Base-by-base conservation (phyloP, 1,139 yeast genomes). In the Pichia sp. region DNA sequence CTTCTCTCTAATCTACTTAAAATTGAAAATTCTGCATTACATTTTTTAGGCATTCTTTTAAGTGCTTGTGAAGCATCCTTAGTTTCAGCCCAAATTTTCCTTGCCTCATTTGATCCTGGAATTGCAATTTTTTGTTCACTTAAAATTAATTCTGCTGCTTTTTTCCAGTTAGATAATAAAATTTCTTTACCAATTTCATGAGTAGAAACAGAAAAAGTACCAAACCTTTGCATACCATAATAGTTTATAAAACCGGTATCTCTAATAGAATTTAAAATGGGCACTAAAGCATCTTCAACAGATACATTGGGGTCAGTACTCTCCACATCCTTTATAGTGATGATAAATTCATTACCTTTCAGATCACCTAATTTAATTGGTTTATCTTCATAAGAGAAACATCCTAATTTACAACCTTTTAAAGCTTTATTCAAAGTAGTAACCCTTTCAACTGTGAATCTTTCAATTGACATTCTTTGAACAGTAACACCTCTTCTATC, bases 151-250 rank as follows among this genome's bases (percentile, higher is more conserved):
- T 84, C 84, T 4, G 72, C 91, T 2, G 93, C 96, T 11, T 69
- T 72, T 54, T 81, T 74, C 89, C 94, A 91, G 43, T 89, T 79
- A 33, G 76, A 78, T 40, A 75, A 70, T 39, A 91, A 66, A 25
- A 91, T 67, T 46, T 72, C 73, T 46, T 76, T 75, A 38, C 99
- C 99, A 40, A 88, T 71, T 26, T 72, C 74, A 61, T 91, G 96
- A 0, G 98, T 89, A 1, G 97, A 85, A 23, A 86, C 71, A 8
- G 96, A 84, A 56, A 88, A 91, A 0, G 98, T 88, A 25, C 99
- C 99, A 60, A 91, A 91, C 57, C 99, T 69, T 67, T 91, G 99
- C 93, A 91, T 82, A 18, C 99, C 99, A 58, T 74, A 91, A 60
- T 93, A 91, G 60, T 91, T 91, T 51, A 91, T 82, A 52, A 85